phyloP scores from a whole-genome alignment of 306 rosid genomes.

The Dryas drummondii region DNA sequence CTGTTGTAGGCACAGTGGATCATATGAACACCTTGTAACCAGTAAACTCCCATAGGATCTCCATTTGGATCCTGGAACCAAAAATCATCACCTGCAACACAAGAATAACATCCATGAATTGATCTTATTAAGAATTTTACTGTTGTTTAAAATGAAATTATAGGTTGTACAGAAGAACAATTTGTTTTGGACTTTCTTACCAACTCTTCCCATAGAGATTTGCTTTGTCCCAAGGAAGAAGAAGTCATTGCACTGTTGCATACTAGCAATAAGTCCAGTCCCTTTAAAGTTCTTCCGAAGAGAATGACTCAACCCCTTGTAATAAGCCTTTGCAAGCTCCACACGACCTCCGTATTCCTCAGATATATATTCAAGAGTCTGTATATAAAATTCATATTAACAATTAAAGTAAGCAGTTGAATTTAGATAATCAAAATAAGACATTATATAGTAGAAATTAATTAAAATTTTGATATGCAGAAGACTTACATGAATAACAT shows the following conservation, averaged over 20 bases:
- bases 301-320: slow-evolving; percentile 59
- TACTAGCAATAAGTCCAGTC: slow-evolving; percentile 75
- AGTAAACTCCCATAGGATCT: slow-evolving; percentile 80
- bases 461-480: neutral
- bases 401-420: neutral
- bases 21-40: slow-evolving; percentile 94
- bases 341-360: slow-evolving; percentile 86
- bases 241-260: slow-evolving; percentile 96
- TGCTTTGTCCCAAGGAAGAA: slow-evolving; percentile 82
- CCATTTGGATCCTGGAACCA: slow-evolving; percentile 93
- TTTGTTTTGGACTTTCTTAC: slow-evolving; percentile 33
- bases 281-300: slow-evolving; percentile 74
- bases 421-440: neutral
- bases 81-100: slow-evolving; percentile 74
- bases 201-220: slow-evolving; percentile 70
- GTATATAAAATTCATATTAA: neutral
- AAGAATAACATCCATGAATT: neutral
- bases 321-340: slow-evolving; percentile 74
- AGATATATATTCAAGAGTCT: slow-evolving; percentile 66
- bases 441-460: neutral
- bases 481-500: slow-evolving; percentile 71
- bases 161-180: neutral
- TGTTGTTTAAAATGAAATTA: neutral
- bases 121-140: neutral
- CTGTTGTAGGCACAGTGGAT: slow-evolving; percentile 87